Base-by-base conservation (phyloP, 345 rosid species). In the Gossypium raimondii region DNA sequence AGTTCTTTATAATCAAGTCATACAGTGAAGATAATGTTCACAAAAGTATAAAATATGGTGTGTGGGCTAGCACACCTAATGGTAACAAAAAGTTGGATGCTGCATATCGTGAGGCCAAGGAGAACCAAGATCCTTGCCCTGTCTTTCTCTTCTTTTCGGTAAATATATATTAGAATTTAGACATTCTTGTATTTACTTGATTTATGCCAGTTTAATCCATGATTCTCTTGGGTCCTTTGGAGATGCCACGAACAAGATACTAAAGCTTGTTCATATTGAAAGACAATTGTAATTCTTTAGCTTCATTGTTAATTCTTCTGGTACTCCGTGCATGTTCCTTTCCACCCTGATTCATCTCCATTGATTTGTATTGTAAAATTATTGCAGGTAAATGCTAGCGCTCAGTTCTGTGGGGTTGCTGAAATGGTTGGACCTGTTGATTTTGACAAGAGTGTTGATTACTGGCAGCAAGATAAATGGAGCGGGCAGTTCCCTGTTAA, bases 381-480 rank as follows among this genome's bases (percentile, higher is more conserved):
- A 13, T 18, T 84, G 80, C 89, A 93, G 98, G 98, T 94, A 72
- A 94, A 94, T 80, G 92, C 97, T 2, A 94, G 98, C 75, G 97
- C 92, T 63, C 97, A 94, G 60, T 94, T 94, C 83, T 88, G 93
- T 80, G 98, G 98, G 22, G 92, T 92, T 70, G 97, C 98, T 57
- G 97, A 94, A 85, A 94, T 94, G 98, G 73, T 82, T 75, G 97
- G 98, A 74, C 88, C 93, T 62, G 97, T 94, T 73, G 92, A 94
- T 76, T 94, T 94, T 80, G 97, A 92, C 73, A 87, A 86, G 83
- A 90, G 86, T 51, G 96, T 89, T 74, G 97, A 90, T 81, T 94
- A 89, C 79, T 94, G 98, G 97, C 98, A 94, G 80, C 98, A 92
- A 50, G 98, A 94, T 79, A 92, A 89, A 79, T 94, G 98, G 98